Evolutionary conservation across 2,329 filamentous ascomycete genomes (phyloP).

Genomic region (Zasmidium cellare): DNA sequence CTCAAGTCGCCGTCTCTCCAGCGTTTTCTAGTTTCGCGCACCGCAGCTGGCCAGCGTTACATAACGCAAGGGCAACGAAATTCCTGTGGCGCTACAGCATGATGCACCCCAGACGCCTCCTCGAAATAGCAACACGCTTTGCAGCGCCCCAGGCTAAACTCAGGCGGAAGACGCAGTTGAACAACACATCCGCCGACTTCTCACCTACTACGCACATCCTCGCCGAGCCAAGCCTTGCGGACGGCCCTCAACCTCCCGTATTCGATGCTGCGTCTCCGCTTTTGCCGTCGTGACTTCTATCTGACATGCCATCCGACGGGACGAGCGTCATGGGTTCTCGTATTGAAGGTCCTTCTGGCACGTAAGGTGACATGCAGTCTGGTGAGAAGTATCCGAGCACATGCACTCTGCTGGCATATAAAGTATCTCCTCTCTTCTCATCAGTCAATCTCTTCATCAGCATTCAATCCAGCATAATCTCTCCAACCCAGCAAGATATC

Average conservation of each 20-base stretch:
- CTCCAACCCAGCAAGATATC: neutral
- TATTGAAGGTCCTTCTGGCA: neutral
- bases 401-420: no score
- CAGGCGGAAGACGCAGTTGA: no score
- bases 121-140: no score
- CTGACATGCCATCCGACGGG: neutral
- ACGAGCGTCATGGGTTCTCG: neutral
- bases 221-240: neutral
- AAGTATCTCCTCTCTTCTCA: neutral
- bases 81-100: neutral
- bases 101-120: no score
- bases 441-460: neutral
- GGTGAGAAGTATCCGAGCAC: neutral
- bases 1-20: neutral
- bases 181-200: no score
- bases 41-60: neutral
- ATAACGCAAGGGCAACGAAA: neutral
- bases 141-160: no score
- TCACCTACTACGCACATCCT: neutral
- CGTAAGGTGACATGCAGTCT: neutral
- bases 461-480: constrained; percentile 1
- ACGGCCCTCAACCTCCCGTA: neutral
- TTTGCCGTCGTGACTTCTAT: neutral
- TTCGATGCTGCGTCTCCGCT: neutral
- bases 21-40: neutral